Evolutionary conservation across 257 asterid species (phyloP), one percentile per base, ranked within the genome.

Genomic region (Apocynum venetum): DNA sequence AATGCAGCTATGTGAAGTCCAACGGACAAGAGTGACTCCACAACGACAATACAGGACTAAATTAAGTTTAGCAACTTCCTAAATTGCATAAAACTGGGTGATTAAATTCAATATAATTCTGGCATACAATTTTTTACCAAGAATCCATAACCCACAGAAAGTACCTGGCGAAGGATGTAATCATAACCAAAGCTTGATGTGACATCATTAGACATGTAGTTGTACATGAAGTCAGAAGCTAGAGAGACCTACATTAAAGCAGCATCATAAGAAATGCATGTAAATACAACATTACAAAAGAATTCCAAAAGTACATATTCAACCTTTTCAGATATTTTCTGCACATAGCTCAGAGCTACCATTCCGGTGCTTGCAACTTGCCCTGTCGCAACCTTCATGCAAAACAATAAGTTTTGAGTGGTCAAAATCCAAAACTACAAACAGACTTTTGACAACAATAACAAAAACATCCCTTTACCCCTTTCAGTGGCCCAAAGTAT

Each of bases 111-210:
- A 64, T 4, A 5, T 14, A 65, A 64, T 38, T n/a, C 4, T 38
- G n/a, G 20, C 25, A n/a, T 40, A 20, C 10, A 36, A 36, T 36
- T 13, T 38, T 64, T 36, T 38, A 64, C 8, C 47, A 64, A 64
- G 64, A 64, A 5, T 38, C 70, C 20, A 47, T 52, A 48, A 71
- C 19, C 61, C n/a, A 49, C 47, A 41, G 14, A 74, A 65, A 52
- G 84, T 86, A 94, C 98, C 96, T 91, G 97, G 76, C 97, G 96
- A 76, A 94, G 91, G 76, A 90, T 88, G 83, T 89, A 94, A 82
- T 94, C 98, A 85, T 94, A 94, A 79, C 98, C 98, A 78, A 89
- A 82, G 79, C 97, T 92, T 74, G 97, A 92, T n/a, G 97, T 92
- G 78, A 86, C 97, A 74, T 94, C 98, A 77, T 85, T 84, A 49